A percentile compares a stretch with the other conserved stretches of the same genome.
Evolutionary conservation across 345 rosid genomes (phyloP).

Genomic region (Pseudoturritis turrita): DNA sequence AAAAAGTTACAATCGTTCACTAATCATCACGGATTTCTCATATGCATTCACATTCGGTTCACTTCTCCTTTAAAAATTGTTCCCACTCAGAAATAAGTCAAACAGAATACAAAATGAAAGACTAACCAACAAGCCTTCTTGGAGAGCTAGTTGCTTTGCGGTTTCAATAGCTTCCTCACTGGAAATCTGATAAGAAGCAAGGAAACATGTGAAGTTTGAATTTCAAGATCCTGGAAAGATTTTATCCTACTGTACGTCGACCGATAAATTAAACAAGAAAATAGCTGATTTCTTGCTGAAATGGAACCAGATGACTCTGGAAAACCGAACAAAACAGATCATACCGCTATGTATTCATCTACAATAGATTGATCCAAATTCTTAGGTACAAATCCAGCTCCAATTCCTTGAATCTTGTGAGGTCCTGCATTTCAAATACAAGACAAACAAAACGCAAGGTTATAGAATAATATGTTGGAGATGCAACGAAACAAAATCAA

Average conservation of each 20-base stretch:
- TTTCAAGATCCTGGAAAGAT: background rate
- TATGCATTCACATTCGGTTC: background rate
- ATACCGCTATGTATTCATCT: conserved; percentile 87
- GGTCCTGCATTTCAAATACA: conserved; percentile 58
- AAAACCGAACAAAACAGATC: background rate
- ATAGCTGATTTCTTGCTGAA: background rate
- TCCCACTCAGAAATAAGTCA: background rate
- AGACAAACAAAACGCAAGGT: background rate
- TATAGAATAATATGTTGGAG: background rate
- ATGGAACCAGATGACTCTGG: background rate
- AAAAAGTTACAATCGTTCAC: background rate
- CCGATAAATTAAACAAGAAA: background rate
- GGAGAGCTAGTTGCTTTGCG: conserved; percentile 93
- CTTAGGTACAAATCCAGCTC: conserved; percentile 95
- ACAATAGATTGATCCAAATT: conserved; percentile 68
- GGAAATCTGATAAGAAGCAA: conserved; percentile 53
- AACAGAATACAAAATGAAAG: background rate
- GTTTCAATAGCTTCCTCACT: conserved; percentile 92
- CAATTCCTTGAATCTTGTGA: conserved; percentile 99
- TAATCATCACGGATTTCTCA: background rate
- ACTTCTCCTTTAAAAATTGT: background rate
- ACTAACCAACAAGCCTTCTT: conserved; percentile 96
- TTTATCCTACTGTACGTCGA: background rate
- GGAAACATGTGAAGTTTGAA: background rate
- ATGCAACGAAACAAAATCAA: background rate